These are phyloP conservation scores for Elongisporangium prolatum DNA, from an alignment of 352 stramenopile species.

Conservation along the genomic window DNA sequence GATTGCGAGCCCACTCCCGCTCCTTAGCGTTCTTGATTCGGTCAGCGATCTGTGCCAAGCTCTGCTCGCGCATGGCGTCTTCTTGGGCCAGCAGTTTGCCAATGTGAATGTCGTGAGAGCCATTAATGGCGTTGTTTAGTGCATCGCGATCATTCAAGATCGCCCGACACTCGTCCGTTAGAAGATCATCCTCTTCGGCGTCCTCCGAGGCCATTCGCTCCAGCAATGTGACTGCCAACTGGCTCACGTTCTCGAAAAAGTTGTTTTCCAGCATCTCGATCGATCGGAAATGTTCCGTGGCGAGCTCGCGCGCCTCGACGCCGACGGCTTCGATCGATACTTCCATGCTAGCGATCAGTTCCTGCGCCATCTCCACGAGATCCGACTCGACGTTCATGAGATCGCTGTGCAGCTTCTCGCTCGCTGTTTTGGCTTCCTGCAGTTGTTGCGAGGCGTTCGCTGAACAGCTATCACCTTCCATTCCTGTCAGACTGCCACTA, in stretches of 20 bases:
- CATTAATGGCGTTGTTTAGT: constrained; percentile 86
- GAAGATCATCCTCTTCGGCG: constrained; percentile 71
- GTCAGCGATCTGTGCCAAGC: constrained; percentile 63
- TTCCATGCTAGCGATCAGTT: constrained; percentile 61
- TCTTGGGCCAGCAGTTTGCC: constrained; percentile 85
- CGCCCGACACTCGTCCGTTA: constrained; percentile 73
- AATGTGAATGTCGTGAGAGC: constrained; percentile 91
- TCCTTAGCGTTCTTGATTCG: constrained; percentile 57
- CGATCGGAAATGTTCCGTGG: constrained; percentile 83
- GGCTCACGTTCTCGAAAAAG: constrained; percentile 86
- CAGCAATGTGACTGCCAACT: constrained; percentile 69
- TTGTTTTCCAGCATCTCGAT: constrained; percentile 90
- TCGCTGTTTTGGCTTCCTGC: constrained; percentile 78
- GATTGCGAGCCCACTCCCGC: constrained; percentile 70
- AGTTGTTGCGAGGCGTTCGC: constrained; percentile 61
- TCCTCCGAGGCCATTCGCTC: constrained; percentile 76
- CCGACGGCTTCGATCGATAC: constrained; percentile 57
- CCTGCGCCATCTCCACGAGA: constrained; percentile 71
- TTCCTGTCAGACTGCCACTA: constrained; percentile 19
- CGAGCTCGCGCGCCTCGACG: constrained; percentile 52
- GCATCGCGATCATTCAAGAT: constrained; percentile 81
- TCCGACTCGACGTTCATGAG: constrained; percentile 89
- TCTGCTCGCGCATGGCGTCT: constrained; percentile 80
- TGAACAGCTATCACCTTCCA: constrained; percentile 4
- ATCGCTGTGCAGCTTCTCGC: constrained; percentile 80